Evolutionary conservation across 306 rosid genomes (phyloP), one percentile per base, ranked within the genome.

Genomic region (Betula pendula): DNA sequence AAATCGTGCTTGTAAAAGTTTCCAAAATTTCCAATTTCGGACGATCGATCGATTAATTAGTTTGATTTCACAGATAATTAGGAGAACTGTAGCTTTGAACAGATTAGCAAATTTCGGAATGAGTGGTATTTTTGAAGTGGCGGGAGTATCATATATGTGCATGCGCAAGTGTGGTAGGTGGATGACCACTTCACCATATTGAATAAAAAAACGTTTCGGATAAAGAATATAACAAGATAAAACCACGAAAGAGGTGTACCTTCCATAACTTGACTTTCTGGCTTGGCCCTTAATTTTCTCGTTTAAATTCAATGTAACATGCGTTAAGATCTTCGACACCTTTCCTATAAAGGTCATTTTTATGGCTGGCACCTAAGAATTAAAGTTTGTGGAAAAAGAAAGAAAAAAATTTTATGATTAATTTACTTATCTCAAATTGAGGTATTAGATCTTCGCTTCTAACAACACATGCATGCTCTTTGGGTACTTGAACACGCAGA

Each of bases 211-310:
- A 10, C 13, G 31, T 55, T 9, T 22, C 27, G n/a, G 16, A 59
- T 59, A 15, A 59, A 59, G 40, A 59, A 27, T 38, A 59, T 27
- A 59, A 25, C 19, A 59, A 27, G 67, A 59, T 59, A 27, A 13
- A 52, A 59, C 27, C 40, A 59, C 16, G 67, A 29, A 59, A 59
- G 27, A 12, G 67, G 67, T 59, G 40, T 59, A 59, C 40, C 67
- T 59, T 27, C 38, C 40, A 59, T 59, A 59, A 27, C 67, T 59
- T 59, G 40, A 59, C 67, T 59, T 27, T 59, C 38, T 59, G 38
- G 67, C 38, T 33, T 6, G 13, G 40, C 40, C 38, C 38, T 2
- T n/a, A n/a, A n/a, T n/a, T 14, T 5, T 14, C 25, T 55, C 40
- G 27, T 59, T 59, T 25, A 25, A 25, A 27, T 13, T 27, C 25